A percentile compares a stretch with the other conserved stretches of the same genome.
These are phyloP conservation scores for Arthrobotrys entomopaga DNA, from an alignment of 2,329 filamentous ascomycete species.

Conservation along the genomic window DNA sequence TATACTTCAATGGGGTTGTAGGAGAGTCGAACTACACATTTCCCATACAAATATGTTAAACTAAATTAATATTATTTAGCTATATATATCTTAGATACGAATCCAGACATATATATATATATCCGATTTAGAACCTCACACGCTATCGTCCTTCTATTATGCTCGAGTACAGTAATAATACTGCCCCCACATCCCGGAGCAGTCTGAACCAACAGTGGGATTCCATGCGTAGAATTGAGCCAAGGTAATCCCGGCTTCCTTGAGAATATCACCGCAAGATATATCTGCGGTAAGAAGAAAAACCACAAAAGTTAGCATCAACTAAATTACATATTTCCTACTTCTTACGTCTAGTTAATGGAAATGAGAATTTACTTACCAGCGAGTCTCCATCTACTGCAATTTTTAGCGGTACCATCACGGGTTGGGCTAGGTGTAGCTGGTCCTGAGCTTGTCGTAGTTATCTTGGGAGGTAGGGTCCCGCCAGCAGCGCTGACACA, in stretches of 20 bases:
- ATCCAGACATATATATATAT: too few species aligned
- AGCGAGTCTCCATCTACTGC: slow-evolving; percentile 42
- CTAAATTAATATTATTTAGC: too few species aligned
- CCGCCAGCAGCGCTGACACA: slow-evolving; percentile 33
- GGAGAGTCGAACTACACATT: too few species aligned
- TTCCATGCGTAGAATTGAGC: slow-evolving; percentile 56
- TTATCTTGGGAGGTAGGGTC: slow-evolving; percentile 27
- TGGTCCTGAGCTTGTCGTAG: slow-evolving; percentile 40
- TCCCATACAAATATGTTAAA: too few species aligned
- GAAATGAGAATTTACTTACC: slow-evolving; percentile 21
- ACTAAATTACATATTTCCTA: not conserved
- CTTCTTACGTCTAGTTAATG: too few species aligned
- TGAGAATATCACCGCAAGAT: slow-evolving; percentile 49
- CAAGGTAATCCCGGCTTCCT: slow-evolving; percentile 53
- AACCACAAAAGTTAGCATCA: slow-evolving; percentile 17
- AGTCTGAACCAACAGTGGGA: slow-evolving; percentile 55
- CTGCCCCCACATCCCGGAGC: too few species aligned
- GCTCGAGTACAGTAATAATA: too few species aligned
- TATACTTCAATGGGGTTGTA: too few species aligned
- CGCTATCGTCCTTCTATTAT: too few species aligned
- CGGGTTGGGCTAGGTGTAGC: slow-evolving; percentile 35
- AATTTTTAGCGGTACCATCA: slow-evolving; percentile 32
- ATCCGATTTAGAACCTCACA: too few species aligned
- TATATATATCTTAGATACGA: too few species aligned
- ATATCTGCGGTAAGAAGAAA: slow-evolving; percentile 20